A percentile compares a stretch with the other conserved stretches of the same genome.
phyloP scores from a whole-genome alignment of 2,329 filamentous ascomycete genomes.

The Huntiella decipiens region DNA sequence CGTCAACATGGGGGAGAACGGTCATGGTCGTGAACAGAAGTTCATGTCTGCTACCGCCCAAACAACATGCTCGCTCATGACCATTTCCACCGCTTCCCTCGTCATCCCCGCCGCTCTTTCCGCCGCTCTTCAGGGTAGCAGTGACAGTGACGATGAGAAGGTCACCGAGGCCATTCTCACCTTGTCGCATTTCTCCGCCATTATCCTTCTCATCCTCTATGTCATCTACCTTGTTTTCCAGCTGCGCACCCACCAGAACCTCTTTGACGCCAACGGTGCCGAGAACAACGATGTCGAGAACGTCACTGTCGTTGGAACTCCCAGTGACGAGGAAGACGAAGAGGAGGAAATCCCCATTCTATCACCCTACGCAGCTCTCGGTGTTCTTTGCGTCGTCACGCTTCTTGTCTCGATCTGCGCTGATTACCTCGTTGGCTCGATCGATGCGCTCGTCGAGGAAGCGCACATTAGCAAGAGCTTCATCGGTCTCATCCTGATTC shows the following conservation, averaged over 20 bases:
- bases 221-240: slow-evolving; percentile 63
- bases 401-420: slow-evolving; percentile 54
- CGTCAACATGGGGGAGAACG: slow-evolving; percentile 37
- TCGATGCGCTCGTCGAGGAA: slow-evolving; percentile 50
- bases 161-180: slow-evolving; percentile 41
- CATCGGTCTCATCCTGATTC: slow-evolving; percentile 60
- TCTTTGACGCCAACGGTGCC: slow-evolving; percentile 29
- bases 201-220: slow-evolving; percentile 58
- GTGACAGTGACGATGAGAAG: slow-evolving; percentile 20
- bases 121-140: slow-evolving; percentile 34
- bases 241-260: slow-evolving; percentile 50
- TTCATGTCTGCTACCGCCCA: slow-evolving; percentile 64
- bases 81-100: slow-evolving; percentile 55
- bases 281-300: slow-evolving; percentile 14
- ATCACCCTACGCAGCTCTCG: slow-evolving; percentile 41
- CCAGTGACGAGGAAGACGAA: slow-evolving; percentile 12
- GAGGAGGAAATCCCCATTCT: slow-evolving; percentile 27
- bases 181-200: slow-evolving; percentile 55
- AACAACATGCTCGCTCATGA: slow-evolving; percentile 58
- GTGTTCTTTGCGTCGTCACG: slow-evolving; percentile 52
- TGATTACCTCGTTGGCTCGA: slow-evolving; percentile 59
- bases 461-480: slow-evolving; percentile 62
- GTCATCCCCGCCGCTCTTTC: slow-evolving; percentile 64
- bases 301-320: slow-evolving; percentile 24
- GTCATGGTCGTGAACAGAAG: slow-evolving; percentile 43